Evolutionary conservation across 345 rosid species (phyloP).

Genomic region (Populus tremula): DNA sequence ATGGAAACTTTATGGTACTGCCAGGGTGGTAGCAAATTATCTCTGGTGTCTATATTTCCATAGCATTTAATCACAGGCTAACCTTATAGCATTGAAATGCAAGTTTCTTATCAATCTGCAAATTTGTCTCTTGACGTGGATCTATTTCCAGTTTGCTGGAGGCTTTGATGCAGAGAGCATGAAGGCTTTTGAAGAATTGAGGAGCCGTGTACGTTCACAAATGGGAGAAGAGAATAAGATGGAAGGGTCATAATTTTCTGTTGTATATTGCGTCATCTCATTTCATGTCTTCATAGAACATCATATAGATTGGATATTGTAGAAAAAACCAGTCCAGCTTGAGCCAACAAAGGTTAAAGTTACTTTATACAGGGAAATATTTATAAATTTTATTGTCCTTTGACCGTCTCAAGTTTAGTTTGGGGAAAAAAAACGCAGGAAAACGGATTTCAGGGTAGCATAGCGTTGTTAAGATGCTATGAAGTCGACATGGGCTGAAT

Average conservation of each 20-base stretch:
- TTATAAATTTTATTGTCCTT: neutral
- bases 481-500: neutral
- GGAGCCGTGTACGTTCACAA: constrained; percentile 63
- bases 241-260: constrained; percentile 30
- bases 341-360: neutral
- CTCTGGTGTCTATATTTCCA: neutral
- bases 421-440: neutral
- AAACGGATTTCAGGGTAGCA: neutral
- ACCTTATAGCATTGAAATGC: neutral
- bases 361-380: neutral
- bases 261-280: constrained; percentile 25
- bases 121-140: neutral
- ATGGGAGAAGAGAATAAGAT: constrained; percentile 41
- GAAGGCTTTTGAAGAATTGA: constrained; percentile 93
- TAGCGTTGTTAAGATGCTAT: neutral
- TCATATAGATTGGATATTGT: constrained; percentile 6
- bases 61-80: neutral
- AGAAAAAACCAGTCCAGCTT: constrained; percentile 7
- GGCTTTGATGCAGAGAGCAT: constrained; percentile 98
- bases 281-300: constrained; percentile 8
- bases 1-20: neutral
- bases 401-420: no score
- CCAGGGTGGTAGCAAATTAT: neutral
- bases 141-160: constrained; percentile 76
- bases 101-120: neutral